Conservation (phyloP, 1,139 yeast genomes). For the Magnusiomyces tetraspermus region DNA sequence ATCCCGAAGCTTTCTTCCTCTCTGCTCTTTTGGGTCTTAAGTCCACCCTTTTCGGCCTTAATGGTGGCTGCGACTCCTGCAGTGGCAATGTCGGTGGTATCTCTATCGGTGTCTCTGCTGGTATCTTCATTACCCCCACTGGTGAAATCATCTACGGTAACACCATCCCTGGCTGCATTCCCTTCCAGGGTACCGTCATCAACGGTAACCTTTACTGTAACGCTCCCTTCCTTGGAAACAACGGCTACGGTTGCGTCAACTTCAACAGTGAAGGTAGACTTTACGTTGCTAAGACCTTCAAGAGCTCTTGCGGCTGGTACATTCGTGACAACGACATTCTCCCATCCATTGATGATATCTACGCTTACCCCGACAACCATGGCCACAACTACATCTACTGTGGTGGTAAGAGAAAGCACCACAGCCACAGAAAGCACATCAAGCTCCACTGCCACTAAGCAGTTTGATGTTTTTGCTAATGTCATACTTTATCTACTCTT, state of each 20-base stretch:
- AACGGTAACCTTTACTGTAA: neutral
- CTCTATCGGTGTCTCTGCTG: neutral
- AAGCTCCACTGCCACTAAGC: neutral
- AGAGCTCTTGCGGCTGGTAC: neutral
- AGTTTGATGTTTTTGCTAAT: no score
- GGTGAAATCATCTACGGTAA: neutral
- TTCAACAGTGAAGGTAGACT: neutral
- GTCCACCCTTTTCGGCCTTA: neutral
- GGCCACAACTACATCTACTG: neutral
- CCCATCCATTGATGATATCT: neutral
- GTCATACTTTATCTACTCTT: no score
- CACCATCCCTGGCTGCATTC: neutral
- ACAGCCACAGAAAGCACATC: neutral
- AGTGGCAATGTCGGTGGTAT: neutral
- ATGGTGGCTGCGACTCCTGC: neutral
- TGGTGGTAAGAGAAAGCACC: neutral
- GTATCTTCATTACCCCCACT: neutral
- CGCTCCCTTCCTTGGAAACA: neutral
- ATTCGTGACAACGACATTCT: neutral
- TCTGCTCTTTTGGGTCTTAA: no score
- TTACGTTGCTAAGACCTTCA: neutral
- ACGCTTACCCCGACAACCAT: neutral
- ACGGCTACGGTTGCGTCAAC: neutral
- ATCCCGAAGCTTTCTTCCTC: neutral
- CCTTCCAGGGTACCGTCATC: neutral